A percentile compares a stretch with the other conserved stretches of the same genome.
These are phyloP conservation scores for Coniophora puteana DNA, from an alignment of 1,284 basidiomycete species.

Conservation along the genomic window DNA sequence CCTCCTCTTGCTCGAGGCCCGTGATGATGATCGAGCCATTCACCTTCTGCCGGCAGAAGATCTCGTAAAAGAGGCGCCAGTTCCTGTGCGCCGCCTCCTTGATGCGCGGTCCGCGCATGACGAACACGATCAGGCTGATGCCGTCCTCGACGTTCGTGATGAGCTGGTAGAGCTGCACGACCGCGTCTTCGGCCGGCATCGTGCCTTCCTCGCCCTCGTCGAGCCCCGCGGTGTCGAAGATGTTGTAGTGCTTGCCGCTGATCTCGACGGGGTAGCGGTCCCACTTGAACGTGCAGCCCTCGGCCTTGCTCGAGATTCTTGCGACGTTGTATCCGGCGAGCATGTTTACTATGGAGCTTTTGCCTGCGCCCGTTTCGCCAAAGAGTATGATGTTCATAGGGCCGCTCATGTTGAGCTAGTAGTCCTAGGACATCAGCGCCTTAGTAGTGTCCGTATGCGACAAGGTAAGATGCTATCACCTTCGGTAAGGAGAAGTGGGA, in stretches of 20 bases:
- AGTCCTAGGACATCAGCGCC: too few relatives aligned
- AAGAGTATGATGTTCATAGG: constrained; percentile 25
- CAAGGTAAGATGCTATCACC: too few relatives aligned
- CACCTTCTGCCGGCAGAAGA: constrained; percentile 26
- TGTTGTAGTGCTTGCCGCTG: constrained; percentile 15
- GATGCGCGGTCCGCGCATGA: constrained; percentile 26
- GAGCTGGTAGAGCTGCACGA: neutral
- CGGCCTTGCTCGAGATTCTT: constrained; percentile 22
- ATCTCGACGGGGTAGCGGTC: constrained; percentile 15
- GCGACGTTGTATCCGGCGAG: constrained; percentile 21
- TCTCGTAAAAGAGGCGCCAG: constrained; percentile 28
- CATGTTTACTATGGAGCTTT: constrained; percentile 29
- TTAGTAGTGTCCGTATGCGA: too few relatives aligned
- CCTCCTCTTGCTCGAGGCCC: constrained; percentile 25
- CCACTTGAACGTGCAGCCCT: constrained; percentile 26
- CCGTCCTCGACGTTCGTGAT: constrained; percentile 14
- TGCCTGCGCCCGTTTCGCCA: constrained; percentile 30
- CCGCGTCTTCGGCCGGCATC: constrained; percentile 7
- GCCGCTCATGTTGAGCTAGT: too few relatives aligned
- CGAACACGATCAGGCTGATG: constrained; percentile 29
- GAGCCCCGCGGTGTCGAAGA: constrained; percentile 28
- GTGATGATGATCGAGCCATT: constrained; percentile 24
- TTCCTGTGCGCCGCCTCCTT: constrained; percentile 23
- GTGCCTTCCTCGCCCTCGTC: constrained; percentile 24
- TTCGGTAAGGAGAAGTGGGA: too few relatives aligned